A percentile compares a stretch with the other conserved stretches of the same genome.
These are phyloP conservation scores for Mycena rebaudengoi DNA, from an alignment of 768 basidiomycete species.

Conservation along the genomic window DNA sequence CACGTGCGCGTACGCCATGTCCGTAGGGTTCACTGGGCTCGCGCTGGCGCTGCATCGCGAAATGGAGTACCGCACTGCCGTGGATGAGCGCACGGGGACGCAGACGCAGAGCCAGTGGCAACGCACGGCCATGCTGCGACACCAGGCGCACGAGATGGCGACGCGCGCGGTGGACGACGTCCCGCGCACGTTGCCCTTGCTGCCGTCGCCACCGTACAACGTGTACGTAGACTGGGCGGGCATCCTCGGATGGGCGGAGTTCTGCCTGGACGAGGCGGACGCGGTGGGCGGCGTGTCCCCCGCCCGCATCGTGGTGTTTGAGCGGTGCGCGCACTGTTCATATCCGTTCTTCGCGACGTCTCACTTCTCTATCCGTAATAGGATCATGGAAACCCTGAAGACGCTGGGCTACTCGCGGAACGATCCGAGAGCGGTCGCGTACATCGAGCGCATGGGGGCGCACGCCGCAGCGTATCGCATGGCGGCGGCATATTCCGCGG, in stretches of 20 bases:
- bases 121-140: conserved; percentile 3
- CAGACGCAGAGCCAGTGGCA: not conserved
- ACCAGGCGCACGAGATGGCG: conserved; percentile 8
- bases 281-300: not conserved
- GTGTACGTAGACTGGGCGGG: not conserved
- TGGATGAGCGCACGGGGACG: not conserved
- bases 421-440: not conserved
- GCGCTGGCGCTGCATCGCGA: conserved; percentile 10
- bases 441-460: conserved; percentile 15
- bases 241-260: conserved; percentile 8
- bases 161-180: not conserved
- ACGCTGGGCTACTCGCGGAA: conserved; percentile 2
- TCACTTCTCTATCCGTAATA: not conserved
- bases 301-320: not conserved
- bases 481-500: not conserved
- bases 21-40: not conserved
- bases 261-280: conserved; percentile 12
- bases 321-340: not conserved
- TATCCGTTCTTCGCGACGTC: not conserved
- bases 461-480: not conserved
- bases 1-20: conserved; percentile 1
- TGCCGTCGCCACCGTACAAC: not conserved
- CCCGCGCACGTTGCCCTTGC: not conserved
- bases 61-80: conserved; percentile 10
- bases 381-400: conserved; percentile 6